Conservation (phyloP, 306 rosid genomes). For the Erythrophleum fordii region DNA sequence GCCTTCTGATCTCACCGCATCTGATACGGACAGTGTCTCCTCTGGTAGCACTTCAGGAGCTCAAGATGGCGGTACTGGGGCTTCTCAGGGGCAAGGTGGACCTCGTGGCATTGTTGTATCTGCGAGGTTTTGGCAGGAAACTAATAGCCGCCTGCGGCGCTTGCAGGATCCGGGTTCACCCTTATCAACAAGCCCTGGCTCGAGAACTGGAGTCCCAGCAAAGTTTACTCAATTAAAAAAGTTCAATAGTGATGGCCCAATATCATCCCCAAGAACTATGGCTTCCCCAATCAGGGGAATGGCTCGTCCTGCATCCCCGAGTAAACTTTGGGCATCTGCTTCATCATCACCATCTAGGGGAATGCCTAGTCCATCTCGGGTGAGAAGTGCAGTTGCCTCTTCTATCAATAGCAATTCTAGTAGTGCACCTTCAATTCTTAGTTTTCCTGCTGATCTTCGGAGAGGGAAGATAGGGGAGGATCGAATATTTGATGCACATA, state of each 20-base stretch:
- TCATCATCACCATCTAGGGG: slow-evolving; percentile 79
- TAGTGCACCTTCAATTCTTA: slow-evolving; percentile 82
- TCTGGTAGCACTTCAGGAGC: slow-evolving; percentile 94
- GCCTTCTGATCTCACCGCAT: slow-evolving; percentile 84
- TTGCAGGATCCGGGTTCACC: slow-evolving; percentile 95
- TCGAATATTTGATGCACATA: slow-evolving; percentile 89
- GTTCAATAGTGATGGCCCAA: slow-evolving; percentile 58
- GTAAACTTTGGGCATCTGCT: slow-evolving; percentile 81
- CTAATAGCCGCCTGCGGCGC: slow-evolving; percentile 85
- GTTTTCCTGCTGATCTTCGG: slow-evolving; percentile 86
- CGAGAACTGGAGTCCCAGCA: slow-evolving; percentile 52
- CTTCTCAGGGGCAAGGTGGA: slow-evolving; percentile 45
- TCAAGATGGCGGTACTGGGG: slow-evolving; percentile 56
- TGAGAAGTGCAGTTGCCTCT: slow-evolving; percentile 65
- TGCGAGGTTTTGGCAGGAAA: slow-evolving; percentile 98
- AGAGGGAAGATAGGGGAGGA: slow-evolving; percentile 97
- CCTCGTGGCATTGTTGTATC: slow-evolving; percentile 82
- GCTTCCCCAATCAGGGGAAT: slow-evolving; percentile 83
- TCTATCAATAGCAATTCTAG: slow-evolving; percentile 58
- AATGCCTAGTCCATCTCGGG: slow-evolving; percentile 77
- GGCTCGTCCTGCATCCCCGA: slow-evolving; percentile 81
- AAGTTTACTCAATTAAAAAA: slow-evolving; percentile 66
- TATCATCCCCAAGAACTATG: slow-evolving; percentile 71
- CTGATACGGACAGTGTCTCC: slow-evolving; percentile 97
- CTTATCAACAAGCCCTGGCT: slow-evolving; percentile 67